Evolutionary conservation across 345 rosid genomes (phyloP), one percentile per base, ranked within the genome.

Genomic region (Aurinia saxatilis): DNA sequence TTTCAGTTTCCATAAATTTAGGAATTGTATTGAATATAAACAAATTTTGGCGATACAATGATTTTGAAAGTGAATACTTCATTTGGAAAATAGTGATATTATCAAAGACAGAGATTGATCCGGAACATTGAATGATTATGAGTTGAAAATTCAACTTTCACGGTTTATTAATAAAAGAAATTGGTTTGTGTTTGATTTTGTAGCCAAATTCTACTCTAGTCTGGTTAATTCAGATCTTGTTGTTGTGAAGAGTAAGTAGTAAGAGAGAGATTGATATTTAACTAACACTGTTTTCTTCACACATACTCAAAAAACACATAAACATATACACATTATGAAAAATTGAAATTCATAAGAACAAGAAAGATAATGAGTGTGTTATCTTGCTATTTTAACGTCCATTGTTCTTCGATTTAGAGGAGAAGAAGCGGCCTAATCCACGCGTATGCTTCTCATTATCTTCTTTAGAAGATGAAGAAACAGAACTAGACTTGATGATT

Each of bases 371-470:
- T 21, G 63, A 70, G 74, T 15, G 7, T 29, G 25, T 62, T 70
- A 70, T 70, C 74, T 62, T 34, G 39, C 23, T 8, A 50, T 25
- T 37, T 39, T 60, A 64, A 46, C 72, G 68, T 53, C 65, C 76
- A 49, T 15, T 63, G 45, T 30, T 74, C 80, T 75, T 84, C 46
- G 68, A 60, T 50, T 76, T 80, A 0, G 81, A 55, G 1, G 90
- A 70, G 59, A 84, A 84, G 74, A 84, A 78, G 56, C 79, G 69
- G 59, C 80, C 77, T 57, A 81, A 65, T 16, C 81, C 82, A 0
- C 74, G 75, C 1, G 56, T 7, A 41, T 72, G 71, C 67, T 77
- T 79, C 66, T 82, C 84, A 35, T 57, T 71, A 19, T 76, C 74
- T 17, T 48, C 66, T 37, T 60, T 35, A 35, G 76, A 58, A 14